Evolutionary conservation across 768 basidiomycete species (phyloP), one percentile per base, ranked within the genome.

Genomic region (Cantharellus cinnabarinus): DNA sequence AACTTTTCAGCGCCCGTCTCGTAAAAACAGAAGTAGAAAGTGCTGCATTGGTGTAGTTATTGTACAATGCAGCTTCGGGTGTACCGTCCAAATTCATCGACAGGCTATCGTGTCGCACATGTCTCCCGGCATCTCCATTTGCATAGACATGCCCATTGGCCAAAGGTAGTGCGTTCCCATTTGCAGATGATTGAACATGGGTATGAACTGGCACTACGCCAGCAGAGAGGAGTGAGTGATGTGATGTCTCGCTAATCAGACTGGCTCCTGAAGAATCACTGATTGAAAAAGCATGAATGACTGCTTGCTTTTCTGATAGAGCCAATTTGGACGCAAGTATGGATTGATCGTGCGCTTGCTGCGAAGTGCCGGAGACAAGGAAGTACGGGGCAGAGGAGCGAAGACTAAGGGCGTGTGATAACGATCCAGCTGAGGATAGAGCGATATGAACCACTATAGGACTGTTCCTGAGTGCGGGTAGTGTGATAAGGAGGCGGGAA

Each of bases 281-380:
- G 68, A 57, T 70, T 74, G 61, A 39, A 62, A 90, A 95, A 10
- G 77, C 81, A 67, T 97, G 94, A 35, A 95, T 73, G n/a, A 94
- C 87, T 3, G 83, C 81, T 64, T 79, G 83, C 59, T 74, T 74
- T 65, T 85, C 79, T 4, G 75, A 68, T 42, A 76, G 76, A 0
- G 94, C 88, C 56, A 97, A 71, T 50, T 82, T 79, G 56, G 87
- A 81, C 10, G 89, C 89, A 15, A 98, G 77, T 41, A 97, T 72
- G 34, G 89, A 85, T 69, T 97, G 83, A 67, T 93, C 88, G 65
- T 94, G 85, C 2, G 90, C 88, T 66, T 90, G 78, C 67, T 89
- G 85, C 2, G 79, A 68, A 0, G 77, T 79, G 41, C 78, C 75
- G 3, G 89, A 93, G 65, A 93, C 75, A 56, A 98, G 65, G 67